phyloP scores from a whole-genome alignment of 192 early-diverging fungal genomes.

The Powellomyces hirtus region DNA sequence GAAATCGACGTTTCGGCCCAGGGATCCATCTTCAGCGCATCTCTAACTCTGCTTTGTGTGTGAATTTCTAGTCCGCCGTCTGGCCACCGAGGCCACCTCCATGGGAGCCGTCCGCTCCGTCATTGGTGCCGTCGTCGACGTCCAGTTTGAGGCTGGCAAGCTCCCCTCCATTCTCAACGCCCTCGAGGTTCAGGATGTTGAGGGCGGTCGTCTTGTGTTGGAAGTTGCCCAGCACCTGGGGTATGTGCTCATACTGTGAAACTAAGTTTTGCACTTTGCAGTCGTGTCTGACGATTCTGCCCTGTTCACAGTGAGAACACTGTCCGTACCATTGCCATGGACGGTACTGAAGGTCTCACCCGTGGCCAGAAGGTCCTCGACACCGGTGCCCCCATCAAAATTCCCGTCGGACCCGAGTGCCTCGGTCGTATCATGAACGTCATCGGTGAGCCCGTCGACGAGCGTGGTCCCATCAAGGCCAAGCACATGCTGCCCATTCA shows the following conservation, averaged over 20 bases:
- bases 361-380: constrained; percentile 93
- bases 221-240: constrained; percentile 95
- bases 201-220: constrained; percentile 81
- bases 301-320: constrained; percentile 75
- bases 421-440: constrained; percentile 99
- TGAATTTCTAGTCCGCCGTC: constrained; percentile 20
- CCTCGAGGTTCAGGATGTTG: constrained; percentile 83
- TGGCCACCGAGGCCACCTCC: constrained; percentile 39
- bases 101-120: constrained; percentile 85
- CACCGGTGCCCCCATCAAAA: constrained; percentile 88
- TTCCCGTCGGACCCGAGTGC: constrained; percentile 92
- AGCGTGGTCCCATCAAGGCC: constrained; percentile 92
- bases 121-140: constrained; percentile 98
- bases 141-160: constrained; percentile 87
- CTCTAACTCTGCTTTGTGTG: no score
- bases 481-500: constrained; percentile 88
- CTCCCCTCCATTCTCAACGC: constrained; percentile 96
- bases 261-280: not conserved
- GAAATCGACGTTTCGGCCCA: no score
- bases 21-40: no score
- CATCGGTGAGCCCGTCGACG: constrained; percentile 97
- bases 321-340: constrained; percentile 99
- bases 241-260: constrained; percentile 39
- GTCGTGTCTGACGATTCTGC: not conserved
- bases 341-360: constrained; percentile 96